phyloP scores from a whole-genome alignment of 768 basidiomycete genomes.

The Hebeloma cylindrosporum region DNA sequence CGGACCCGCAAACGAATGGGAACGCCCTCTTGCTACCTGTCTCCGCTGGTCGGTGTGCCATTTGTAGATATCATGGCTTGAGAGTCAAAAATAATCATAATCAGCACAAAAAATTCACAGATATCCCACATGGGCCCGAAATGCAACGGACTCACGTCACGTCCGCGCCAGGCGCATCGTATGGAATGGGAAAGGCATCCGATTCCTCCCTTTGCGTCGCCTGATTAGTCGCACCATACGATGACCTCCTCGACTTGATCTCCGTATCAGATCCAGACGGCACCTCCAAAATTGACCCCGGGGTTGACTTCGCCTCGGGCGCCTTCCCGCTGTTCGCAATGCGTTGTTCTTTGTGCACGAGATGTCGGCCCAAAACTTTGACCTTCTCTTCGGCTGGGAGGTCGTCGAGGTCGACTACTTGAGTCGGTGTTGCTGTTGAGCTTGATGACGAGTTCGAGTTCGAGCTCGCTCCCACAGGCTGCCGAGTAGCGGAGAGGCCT shows the following conservation, averaged over 20 bases:
- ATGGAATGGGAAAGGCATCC: conserved; percentile 85
- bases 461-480: conserved; percentile 15
- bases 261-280: conserved; percentile 22
- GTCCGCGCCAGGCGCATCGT: conserved; percentile 84
- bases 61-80: conserved; percentile 90
- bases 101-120: conserved; percentile 2
- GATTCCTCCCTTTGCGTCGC: conserved; percentile 45
- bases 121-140: too few species aligned
- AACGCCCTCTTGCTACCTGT: conserved; percentile 57
- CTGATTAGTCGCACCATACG: conserved; percentile 12
- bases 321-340: conserved; percentile 25
- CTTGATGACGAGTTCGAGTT: conserved; percentile 24
- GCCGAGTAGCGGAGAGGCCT: conserved; percentile 23
- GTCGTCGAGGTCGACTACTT: conserved; percentile 50
- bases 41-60: conserved; percentile 81
- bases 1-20: conserved; percentile 68
- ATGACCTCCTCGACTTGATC: conserved; percentile 25
- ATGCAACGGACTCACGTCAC: conserved; percentile 69
- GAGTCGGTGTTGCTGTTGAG: not conserved
- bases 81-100: conserved; percentile 5
- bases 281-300: conserved; percentile 29
- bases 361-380: conserved; percentile 73
- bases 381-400: conserved; percentile 84
- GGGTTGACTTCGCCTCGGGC: conserved; percentile 23
- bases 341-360: conserved; percentile 76